These are phyloP conservation scores for Gamarada debralockiae DNA, from an alignment of 495 filamentous ascomycete species.

Conservation along the genomic window DNA sequence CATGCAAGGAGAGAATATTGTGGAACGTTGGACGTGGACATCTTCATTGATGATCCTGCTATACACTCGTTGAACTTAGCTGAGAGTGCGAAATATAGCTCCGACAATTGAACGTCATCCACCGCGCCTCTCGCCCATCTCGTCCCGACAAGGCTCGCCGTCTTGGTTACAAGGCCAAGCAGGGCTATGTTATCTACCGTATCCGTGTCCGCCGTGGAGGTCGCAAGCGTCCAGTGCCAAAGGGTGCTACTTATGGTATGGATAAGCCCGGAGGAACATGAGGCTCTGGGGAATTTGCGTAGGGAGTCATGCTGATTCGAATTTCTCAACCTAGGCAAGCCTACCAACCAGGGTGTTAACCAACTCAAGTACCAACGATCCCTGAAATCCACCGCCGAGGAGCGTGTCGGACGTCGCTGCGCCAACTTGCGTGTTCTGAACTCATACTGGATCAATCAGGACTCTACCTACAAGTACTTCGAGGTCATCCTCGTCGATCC, in stretches of 20 bases:
- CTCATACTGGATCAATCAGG: constrained; percentile 99
- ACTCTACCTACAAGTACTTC: constrained; percentile 99
- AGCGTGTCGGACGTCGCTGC: constrained; percentile 98
- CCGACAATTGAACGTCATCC: constrained; percentile 97
- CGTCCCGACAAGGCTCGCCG: constrained; percentile 99
- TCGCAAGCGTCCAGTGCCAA: constrained; percentile 89
- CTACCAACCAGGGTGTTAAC: constrained; percentile 99
- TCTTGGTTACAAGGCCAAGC: constrained; percentile 99
- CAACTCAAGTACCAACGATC: constrained; percentile 99
- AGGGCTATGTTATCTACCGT: constrained; percentile 99
- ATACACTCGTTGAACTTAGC: constrained; percentile 99
- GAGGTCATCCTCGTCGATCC: constrained; percentile 99
- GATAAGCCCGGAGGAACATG: neutral
- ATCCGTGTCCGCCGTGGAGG: constrained; percentile 96
- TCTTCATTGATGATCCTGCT: constrained; percentile 51
- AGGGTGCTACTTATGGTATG: constrained; percentile 98
- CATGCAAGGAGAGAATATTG: constrained; percentile 20
- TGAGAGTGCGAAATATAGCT: constrained; percentile 99
- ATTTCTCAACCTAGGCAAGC: constrained; percentile 68
- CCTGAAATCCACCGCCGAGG: constrained; percentile 93
- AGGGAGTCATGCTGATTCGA: constrained; percentile 4
- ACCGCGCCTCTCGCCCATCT: constrained; percentile 96
- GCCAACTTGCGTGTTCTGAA: constrained; percentile 98
- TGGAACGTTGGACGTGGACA: constrained; percentile 34
- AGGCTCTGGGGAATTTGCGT: neutral